Evolutionary conservation across 2,329 filamentous ascomycete genomes (phyloP), one percentile per base, ranked within the genome.

Genomic region (Penicillium sp.): DNA sequence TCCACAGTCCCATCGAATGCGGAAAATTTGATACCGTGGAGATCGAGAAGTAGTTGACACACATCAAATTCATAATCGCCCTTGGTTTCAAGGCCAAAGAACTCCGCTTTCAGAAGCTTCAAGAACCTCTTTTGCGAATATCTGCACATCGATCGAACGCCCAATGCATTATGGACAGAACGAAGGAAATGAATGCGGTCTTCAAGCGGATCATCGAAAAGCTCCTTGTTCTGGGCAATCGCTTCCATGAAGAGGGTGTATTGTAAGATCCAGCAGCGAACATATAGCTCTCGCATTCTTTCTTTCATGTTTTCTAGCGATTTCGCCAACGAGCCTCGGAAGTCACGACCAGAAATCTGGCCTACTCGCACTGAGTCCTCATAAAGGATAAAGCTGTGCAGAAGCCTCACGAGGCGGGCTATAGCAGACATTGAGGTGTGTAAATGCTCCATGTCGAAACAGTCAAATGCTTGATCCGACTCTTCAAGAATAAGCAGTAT

Each of bases 341-440:
- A 76, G 77, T 69, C 84, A 72, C 88, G 86, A 2, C 87, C 78
- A 6, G 84, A 79, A 4, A 82, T 81, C 67, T 92, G 86, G 1
- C 91, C 91, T 43, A 95, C 84, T 19, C 89, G 86, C n/a, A 95
- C 81, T 52, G 91, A 86, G 69, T 97, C 94, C 65, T 97, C 92
- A 62, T 89, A 90, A 61, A 96, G 81, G 12, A 91, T 86, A 38
- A 90, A 88, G 9, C 88, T 85, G 65, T 97, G 91, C 4, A 97
- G 77, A 3, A 97, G 80, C 61, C 87, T 88, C 58, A 85, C 84
- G 33, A 97, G 75, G 56, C 86, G 86, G 12, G 86, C 85, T 23
- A 97, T 75, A 8, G 90, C 87, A 21, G 84, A 82, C 67, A 92
- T 85, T 6, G 90, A 91, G 0, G 86, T 82, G 65, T 82, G 87